These are phyloP conservation scores for Claviceps spartinae DNA, from an alignment of 2,329 filamentous ascomycete species.

Conservation along the genomic window DNA sequence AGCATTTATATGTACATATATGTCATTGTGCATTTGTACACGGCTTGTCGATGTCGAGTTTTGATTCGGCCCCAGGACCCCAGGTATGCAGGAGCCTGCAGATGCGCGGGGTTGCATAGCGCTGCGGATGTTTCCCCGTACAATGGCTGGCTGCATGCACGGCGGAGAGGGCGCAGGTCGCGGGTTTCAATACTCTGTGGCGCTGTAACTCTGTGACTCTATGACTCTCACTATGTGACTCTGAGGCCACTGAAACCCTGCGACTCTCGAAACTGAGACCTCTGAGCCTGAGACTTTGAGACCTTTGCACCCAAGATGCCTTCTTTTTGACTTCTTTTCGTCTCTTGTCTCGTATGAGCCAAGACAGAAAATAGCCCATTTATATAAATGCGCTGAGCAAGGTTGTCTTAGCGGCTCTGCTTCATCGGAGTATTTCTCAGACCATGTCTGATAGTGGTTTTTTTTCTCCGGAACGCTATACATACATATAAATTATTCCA, in stretches of 20 bases:
- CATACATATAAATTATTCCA: neutral
- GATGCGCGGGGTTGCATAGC: neutral
- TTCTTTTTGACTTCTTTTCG: neutral
- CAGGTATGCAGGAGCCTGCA: neutral
- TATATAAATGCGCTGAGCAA: neutral
- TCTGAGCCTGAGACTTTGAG: neutral
- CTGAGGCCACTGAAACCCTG: too few species aligned
- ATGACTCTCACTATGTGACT: too few species aligned
- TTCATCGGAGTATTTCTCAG: neutral
- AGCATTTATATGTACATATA: neutral
- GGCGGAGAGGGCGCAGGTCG: neutral
- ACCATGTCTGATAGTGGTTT: neutral
- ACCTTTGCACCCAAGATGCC: neutral
- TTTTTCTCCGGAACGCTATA: conserved; percentile 2
- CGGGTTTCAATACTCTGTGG: too few species aligned
- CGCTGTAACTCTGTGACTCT: too few species aligned
- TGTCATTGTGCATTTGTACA: neutral
- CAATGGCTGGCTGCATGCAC: neutral
- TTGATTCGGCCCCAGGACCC: neutral
- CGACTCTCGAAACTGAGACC: too few species aligned
- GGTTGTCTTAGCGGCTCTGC: neutral
- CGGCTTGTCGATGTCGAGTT: neutral
- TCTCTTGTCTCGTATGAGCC: neutral
- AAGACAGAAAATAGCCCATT: neutral
- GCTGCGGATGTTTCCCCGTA: neutral